Conservation (phyloP, 495 filamentous ascomycete genomes). For the Penicillium longicatenatum region DNA sequence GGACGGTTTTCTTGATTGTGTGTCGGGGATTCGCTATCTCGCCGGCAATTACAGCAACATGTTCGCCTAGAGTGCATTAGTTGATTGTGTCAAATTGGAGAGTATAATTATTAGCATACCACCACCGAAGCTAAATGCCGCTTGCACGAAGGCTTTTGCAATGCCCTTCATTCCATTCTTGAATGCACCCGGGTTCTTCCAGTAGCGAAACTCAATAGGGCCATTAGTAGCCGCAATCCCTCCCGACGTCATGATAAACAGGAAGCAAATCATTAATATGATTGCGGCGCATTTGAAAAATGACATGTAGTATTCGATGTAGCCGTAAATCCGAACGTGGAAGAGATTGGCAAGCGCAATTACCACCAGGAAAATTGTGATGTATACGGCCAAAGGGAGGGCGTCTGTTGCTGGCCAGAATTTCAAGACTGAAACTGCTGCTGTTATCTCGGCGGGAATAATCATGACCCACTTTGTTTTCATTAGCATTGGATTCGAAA, state of each 20-base stretch:
- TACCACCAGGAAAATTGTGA: slow-evolving; percentile 29
- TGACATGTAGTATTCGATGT: slow-evolving; percentile 34
- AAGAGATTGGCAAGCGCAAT: slow-evolving; percentile 27
- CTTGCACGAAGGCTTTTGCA: slow-evolving; percentile 32
- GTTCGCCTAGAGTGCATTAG: slow-evolving; percentile 17
- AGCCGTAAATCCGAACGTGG: slow-evolving; percentile 28
- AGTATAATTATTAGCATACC: slow-evolving; percentile 9
- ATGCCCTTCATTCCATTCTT: slow-evolving; percentile 38
- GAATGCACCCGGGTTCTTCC: slow-evolving; percentile 32
- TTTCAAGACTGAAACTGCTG: slow-evolving; percentile 29
- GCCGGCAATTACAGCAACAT: slow-evolving; percentile 34
- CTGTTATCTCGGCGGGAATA: slow-evolving; percentile 35
- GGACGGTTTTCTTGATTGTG: slow-evolving; percentile 31
- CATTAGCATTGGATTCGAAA: neutral
- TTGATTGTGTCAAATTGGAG: neutral
- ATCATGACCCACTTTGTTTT: slow-evolving; percentile 33
- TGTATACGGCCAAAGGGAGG: slow-evolving; percentile 30
- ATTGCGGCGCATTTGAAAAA: slow-evolving; percentile 31
- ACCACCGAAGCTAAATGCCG: slow-evolving; percentile 33
- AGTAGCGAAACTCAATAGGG: slow-evolving; percentile 30
- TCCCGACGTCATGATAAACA: slow-evolving; percentile 37
- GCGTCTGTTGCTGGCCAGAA: slow-evolving; percentile 30
- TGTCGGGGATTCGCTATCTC: slow-evolving; percentile 27
- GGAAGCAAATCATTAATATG: slow-evolving; percentile 33
- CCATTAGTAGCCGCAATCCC: slow-evolving; percentile 31